These are phyloP conservation scores for Haematococcus lacustris DNA, from an alignment of 139 green algal species.

Conservation along the genomic window DNA sequence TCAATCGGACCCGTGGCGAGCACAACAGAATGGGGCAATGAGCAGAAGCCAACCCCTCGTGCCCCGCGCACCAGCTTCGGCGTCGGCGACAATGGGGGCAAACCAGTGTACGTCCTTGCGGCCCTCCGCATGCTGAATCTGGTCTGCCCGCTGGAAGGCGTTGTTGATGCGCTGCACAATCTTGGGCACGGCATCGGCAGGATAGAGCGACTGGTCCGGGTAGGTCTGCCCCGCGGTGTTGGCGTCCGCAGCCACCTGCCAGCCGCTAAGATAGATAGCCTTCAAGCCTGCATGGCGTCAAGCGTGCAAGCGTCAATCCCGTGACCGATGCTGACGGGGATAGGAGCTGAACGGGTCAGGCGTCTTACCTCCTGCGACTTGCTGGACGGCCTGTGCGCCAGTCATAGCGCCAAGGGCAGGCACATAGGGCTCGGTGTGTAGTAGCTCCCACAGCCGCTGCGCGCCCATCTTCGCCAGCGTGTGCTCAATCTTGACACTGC, in stretches of 20 bases:
- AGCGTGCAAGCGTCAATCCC: no score
- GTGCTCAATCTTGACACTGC: constrained; percentile 64
- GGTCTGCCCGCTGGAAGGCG: constrained; percentile 52
- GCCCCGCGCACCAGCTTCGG: constrained; percentile 24
- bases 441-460: constrained; percentile 67
- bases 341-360: no score
- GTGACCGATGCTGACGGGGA: no score
- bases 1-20: no score
- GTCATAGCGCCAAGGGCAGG: constrained; percentile 69
- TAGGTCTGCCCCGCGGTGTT: constrained; percentile 70
- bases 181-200: constrained; percentile 1
- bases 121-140: constrained; percentile 71
- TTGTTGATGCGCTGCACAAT: constrained; percentile 75
- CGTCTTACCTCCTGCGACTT: constrained; percentile 15
- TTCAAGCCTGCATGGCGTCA: constrained; percentile 80
- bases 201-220: constrained; percentile 59
- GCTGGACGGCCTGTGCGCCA: constrained; percentile 54
- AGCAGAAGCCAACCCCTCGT: no score
- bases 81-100: constrained; percentile 80
- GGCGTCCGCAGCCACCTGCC: constrained; percentile 77
- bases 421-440: constrained; percentile 63
- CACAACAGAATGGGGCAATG: no score
- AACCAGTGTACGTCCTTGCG: constrained; percentile 54
- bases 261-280: constrained; percentile 86
- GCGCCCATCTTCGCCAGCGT: constrained; percentile 56